Evolutionary conservation across 169 alveolate genomes (phyloP), one percentile per base, ranked within the genome.

Genomic region (Plasmodium berghei): DNA sequence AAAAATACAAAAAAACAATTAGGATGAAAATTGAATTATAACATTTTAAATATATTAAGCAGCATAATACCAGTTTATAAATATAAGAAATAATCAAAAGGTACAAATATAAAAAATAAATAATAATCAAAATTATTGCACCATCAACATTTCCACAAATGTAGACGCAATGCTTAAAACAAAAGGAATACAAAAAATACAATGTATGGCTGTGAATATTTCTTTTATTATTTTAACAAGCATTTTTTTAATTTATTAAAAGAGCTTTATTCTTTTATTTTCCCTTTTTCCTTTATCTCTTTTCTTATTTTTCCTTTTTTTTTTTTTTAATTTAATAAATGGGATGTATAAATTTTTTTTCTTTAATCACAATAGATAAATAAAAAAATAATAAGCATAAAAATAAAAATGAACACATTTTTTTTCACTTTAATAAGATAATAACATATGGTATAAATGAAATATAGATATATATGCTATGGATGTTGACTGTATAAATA

Each of bases 331-430:
- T 54, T 6, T 8, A 24, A 18, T 24, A 48, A 69, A 24, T 22
- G 49, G 14, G 64, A 46, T 46, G 20, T 46, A 46, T 69, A 69
- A 72, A 28, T 54, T 72, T 72, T 72, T 71, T 52, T 54, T 72
- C 56, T 72, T 72, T 10, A 1, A 10, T 22, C 62, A n/a, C 49
- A 46, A 34, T 14, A 22, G 6, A 63, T 63, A 49, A 45, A 69
- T 69, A 69, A 69, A 69, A 69, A 69, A 46, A 24, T 10, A 69
- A 69, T 22, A 69, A 46, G 46, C 22, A 69, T 46, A 69, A 46
- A 46, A 69, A 20, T 16, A 18, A 45, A 69, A 12, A 45, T 5
- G 40, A 5, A 64, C n/a, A 64, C 18, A 28, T 4, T 5, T 12
- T 34, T 28, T 64, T 6, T 64, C 14, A 14, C 20, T 28, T 64